A percentile compares a stretch with the other conserved stretches of the same genome.
phyloP scores from a whole-genome alignment of 2,329 filamentous ascomycete genomes.

The Botrytis medusae region DNA sequence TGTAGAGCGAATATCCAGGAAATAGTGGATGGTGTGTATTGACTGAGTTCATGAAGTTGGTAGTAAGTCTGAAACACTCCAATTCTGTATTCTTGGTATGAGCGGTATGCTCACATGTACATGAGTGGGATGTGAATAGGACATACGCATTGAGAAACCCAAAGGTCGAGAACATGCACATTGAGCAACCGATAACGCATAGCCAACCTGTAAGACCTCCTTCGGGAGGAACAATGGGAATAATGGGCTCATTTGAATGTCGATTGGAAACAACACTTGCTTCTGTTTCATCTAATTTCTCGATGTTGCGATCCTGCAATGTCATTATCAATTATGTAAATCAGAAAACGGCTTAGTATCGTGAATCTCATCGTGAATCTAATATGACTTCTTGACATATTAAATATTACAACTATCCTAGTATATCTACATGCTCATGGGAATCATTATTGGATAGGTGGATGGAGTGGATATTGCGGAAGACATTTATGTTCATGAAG shows the following conservation, averaged over 20 bases:
- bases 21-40: conserved; percentile 14
- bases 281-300: background rate
- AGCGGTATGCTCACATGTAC: too few species aligned
- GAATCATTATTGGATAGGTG: background rate
- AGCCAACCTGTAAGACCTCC: background rate
- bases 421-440: background rate
- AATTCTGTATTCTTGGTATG: background rate
- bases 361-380: background rate
- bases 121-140: background rate
- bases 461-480: conserved; percentile 2
- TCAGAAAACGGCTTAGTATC: too few species aligned
- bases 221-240: background rate
- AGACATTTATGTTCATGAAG: background rate
- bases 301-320: background rate
- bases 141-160: conserved; percentile 16
- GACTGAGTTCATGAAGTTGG: conserved; percentile 1
- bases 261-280: background rate
- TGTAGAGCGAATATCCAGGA: conserved; percentile 22
- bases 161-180: conserved; percentile 11
- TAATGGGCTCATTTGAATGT: too few species aligned
- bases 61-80: conserved; percentile 24
- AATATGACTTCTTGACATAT: background rate
- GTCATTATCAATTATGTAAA: background rate
- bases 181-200: background rate
- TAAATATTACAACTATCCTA: background rate